Base-by-base conservation (phyloP, 1,284 basidiomycete species). In the Trametes polyzona region DNA sequence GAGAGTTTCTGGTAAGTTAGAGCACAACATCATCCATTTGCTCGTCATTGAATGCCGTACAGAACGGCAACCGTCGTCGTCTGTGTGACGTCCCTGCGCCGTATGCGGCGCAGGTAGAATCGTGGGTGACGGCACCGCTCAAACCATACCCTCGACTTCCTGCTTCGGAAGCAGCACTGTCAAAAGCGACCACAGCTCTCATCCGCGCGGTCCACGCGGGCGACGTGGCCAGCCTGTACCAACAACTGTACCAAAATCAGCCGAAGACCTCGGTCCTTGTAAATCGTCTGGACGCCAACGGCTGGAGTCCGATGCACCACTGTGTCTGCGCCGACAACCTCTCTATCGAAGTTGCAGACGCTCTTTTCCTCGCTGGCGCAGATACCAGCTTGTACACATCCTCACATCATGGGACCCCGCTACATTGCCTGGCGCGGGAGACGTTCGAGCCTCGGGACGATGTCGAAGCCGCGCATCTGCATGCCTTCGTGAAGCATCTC, bases 251-350 rank as follows among this genome's bases (percentile, higher is more conserved):
- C 68, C 49, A 59, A 12, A 53, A 62, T n/a, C 48, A 55, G 12
- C 61, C 59, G 12, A 33, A 55, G 6, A 58, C 67, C 12, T 51
- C 65, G 29, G 41, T 66, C 24, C 69, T 76, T 11, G 69, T 76
- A 52, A 91, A 91, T 73, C 68, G 78, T 55, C 82, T 82, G 32
- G 87, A 91, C 65, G 65, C 76, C 4, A 75, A 81, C 51, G 89
- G 87, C 43, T 89, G 88, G 86, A 83, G 85, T 58, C 77, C 83
- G 50, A 79, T 90, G 47, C 88, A 91, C 65, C 77, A 90, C 64
- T 88, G 86, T 65, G 81, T 80, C 47, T 79, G 83, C 58, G 76
- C 78, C 47, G 72, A 74, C 50, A 71, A 73, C 16, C 87, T 84
- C 7, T 87, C 82, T n/a, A 71, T 82, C 47, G 78, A 83, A 53